These are phyloP conservation scores for Ceratocystis ficicola DNA, from an alignment of 2,329 filamentous ascomycete genomes.

Conservation along the genomic window DNA sequence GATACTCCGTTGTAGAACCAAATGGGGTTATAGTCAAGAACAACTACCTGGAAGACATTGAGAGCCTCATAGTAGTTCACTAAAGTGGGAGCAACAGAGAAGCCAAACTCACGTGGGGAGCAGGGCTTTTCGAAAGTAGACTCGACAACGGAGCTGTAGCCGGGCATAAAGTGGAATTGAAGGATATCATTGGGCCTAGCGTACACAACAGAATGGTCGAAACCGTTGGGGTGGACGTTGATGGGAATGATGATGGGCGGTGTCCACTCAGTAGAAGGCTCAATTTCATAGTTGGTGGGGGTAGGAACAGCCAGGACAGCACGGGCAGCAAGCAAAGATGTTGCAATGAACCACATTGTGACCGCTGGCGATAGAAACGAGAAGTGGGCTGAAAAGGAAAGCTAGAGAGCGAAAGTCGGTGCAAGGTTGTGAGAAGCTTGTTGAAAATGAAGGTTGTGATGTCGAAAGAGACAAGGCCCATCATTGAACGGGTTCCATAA, in stretches of 20 bases:
- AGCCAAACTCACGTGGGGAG: slow-evolving; percentile 27
- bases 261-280: too few relatives aligned
- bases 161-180: not conserved
- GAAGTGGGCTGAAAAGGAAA: too few relatives aligned
- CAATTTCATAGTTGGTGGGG: too few relatives aligned
- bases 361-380: too few relatives aligned
- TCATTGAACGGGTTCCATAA: too few relatives aligned
- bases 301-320: too few relatives aligned
- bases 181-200: not conserved
- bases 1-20: not conserved
- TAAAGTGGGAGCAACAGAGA: not conserved
- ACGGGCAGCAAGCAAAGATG: too few relatives aligned
- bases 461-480: too few relatives aligned
- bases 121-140: slow-evolving; percentile 33
- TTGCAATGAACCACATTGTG: too few relatives aligned
- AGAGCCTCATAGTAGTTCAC: not conserved
- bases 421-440: too few relatives aligned
- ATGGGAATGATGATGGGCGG: slow-evolving; percentile 24
- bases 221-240: slow-evolving; percentile 34
- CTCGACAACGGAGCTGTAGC: not conserved
- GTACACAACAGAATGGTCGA: slow-evolving; percentile 17
- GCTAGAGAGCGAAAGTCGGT: too few relatives aligned
- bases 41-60: slow-evolving; percentile 28
- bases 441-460: too few relatives aligned
- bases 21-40: not conserved